phyloP scores from a whole-genome alignment of 2,329 filamentous ascomycete species.

The Ceratocystis papillata region DNA sequence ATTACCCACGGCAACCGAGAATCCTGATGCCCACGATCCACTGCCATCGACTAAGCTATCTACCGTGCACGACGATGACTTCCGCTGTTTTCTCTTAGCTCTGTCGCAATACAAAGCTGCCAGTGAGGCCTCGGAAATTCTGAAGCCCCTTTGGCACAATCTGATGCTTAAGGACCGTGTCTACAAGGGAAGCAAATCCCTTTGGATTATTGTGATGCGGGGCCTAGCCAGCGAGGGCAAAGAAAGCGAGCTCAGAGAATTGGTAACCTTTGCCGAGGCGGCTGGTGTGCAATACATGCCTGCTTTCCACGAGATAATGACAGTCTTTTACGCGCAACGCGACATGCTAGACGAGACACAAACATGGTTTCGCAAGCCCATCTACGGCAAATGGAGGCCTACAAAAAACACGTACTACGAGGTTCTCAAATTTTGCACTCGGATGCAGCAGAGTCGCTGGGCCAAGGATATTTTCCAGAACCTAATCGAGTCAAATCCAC shows the following conservation, averaged over 20 bases:
- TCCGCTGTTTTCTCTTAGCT: slow-evolving; percentile 39
- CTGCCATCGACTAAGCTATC: slow-evolving; percentile 4
- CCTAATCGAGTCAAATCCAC: slow-evolving; percentile 38
- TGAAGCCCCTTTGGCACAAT: slow-evolving; percentile 22
- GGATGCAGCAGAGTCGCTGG: slow-evolving; percentile 51
- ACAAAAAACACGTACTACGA: slow-evolving; percentile 40
- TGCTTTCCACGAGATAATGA: slow-evolving; percentile 44
- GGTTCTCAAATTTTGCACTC: slow-evolving; percentile 50
- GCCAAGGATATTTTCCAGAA: slow-evolving; percentile 48
- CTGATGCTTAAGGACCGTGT: slow-evolving; percentile 21
- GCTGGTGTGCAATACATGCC: slow-evolving; percentile 38
- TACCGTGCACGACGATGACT: slow-evolving; percentile 29
- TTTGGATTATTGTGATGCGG: slow-evolving; percentile 43
- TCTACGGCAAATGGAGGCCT: slow-evolving; percentile 35
- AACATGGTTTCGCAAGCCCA: slow-evolving; percentile 52
- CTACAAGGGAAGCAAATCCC: slow-evolving; percentile 27
- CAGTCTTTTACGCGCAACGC: slow-evolving; percentile 50
- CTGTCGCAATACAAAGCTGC: slow-evolving; percentile 46
- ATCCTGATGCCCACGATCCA: slow-evolving; percentile 19
- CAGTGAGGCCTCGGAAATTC: slow-evolving; percentile 36
- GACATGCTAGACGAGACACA: slow-evolving; percentile 52
- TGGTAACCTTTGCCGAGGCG: slow-evolving; percentile 42
- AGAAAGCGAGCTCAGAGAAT: slow-evolving; percentile 46
- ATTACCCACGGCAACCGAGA: slow-evolving; percentile 24
- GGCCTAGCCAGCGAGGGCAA: slow-evolving; percentile 53